Conservation (phyloP, 2,329 filamentous ascomycete species). For the Parastagonospora avenae region DNA sequence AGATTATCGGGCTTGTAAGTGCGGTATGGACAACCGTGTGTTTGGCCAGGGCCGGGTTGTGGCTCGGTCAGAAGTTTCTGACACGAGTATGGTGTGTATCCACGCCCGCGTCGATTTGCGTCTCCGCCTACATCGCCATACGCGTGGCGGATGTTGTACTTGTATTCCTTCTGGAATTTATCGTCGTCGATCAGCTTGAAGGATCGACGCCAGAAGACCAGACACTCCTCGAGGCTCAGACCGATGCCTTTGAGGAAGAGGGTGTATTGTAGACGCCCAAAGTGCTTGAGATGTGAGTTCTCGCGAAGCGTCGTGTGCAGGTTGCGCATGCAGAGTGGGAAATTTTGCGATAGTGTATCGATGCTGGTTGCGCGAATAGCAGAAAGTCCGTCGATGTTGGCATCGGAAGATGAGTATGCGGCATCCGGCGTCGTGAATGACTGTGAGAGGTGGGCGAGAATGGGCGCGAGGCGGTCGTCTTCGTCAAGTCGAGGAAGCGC, state of each 20-base stretch:
- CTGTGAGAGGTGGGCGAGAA: constrained; percentile 83
- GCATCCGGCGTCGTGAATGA: constrained; percentile 94
- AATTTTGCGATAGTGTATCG: constrained; percentile 76
- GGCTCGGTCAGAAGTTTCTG: constrained; percentile 94
- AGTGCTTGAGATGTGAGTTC: constrained; percentile 92
- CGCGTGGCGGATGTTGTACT: constrained; percentile 92
- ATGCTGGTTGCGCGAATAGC: constrained; percentile 65
- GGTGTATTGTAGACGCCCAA: constrained; percentile 88
- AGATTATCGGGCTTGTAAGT: constrained; percentile 92
- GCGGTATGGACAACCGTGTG: constrained; percentile 94
- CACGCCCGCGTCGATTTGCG: constrained; percentile 80
- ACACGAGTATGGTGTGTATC: constrained; percentile 90
- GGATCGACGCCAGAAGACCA: constrained; percentile 86
- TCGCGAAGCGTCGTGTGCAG: constrained; percentile 84
- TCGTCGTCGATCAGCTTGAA: constrained; percentile 92
- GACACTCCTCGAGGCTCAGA: constrained; percentile 85
- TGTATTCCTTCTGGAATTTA: constrained; percentile 95
- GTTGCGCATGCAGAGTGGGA: constrained; percentile 93
- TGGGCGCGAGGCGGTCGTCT: constrained; percentile 84
- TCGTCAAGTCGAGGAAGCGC: constrained; percentile 92
- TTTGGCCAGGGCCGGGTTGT: constrained; percentile 82
- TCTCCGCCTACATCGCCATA: constrained; percentile 97
- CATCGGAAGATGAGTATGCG: constrained; percentile 71
- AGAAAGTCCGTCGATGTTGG: constrained; percentile 78
- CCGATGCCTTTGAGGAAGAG: constrained; percentile 97